Base-by-base conservation (phyloP, 1,284 basidiomycete species). In the Ganoderma sinense region DNA sequence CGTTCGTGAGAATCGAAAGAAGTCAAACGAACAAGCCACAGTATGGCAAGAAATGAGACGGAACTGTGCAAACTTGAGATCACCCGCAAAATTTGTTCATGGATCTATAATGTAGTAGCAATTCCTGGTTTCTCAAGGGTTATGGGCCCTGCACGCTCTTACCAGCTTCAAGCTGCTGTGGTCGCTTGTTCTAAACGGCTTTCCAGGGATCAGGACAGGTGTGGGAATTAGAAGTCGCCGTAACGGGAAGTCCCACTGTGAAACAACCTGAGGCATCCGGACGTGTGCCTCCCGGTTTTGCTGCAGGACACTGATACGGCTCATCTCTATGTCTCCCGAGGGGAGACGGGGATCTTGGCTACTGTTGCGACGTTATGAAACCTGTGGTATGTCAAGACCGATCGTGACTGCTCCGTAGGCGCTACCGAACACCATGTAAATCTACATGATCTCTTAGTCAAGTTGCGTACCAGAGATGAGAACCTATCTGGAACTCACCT, bases 41-140 rank as follows among this genome's bases (percentile, higher is more conserved):
- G n/a, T n/a, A n/a, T n/a, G n/a, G n/a, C n/a, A n/a, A n/a, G n/a
- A n/a, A n/a, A n/a, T n/a, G n/a, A n/a, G n/a, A n/a, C n/a, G n/a
- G n/a, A n/a, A n/a, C n/a, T n/a, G n/a, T n/a, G n/a, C n/a, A n/a
- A n/a, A n/a, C n/a, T n/a, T n/a, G n/a, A n/a, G n/a, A n/a, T n/a
- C n/a, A n/a, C n/a, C n/a, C n/a, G n/a, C n/a, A n/a, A n/a, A n/a
- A n/a, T n/a, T n/a, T n/a, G n/a, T n/a, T n/a, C n/a, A n/a, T n/a
- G n/a, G n/a, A n/a, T n/a, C n/a, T n/a, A n/a, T n/a, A n/a, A n/a
- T n/a, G n/a, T n/a, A n/a, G n/a, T 63, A 64, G 63, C 51, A 64
- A 53, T 51, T 64, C 63, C 63, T 64, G 63, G 63, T 64, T 64
- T 64, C 63, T 64, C 56, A 51, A 64, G 63, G 63, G 63, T 64